Evolutionary conservation across 345 rosid genomes (phyloP).

Genomic region (Psidium guajava): DNA sequence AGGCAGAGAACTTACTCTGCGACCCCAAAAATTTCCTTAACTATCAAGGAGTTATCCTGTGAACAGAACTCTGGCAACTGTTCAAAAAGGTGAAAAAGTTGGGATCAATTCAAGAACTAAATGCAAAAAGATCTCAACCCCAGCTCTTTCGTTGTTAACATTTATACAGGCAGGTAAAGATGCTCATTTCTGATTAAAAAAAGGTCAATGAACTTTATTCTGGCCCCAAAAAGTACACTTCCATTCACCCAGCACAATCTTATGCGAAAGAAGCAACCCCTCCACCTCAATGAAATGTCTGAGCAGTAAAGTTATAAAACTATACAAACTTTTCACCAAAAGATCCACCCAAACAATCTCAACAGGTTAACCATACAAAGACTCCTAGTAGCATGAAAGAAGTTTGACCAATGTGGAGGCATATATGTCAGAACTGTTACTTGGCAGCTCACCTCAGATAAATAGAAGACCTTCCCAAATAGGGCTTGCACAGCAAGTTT

Average conservation of each 20-base stretch:
- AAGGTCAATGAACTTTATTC: background rate
- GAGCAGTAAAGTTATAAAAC: background rate
- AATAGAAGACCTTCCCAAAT: constrained; percentile 83
- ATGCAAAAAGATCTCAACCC: background rate
- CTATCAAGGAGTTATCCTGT: constrained; percentile 61
- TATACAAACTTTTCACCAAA: background rate
- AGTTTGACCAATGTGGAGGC: background rate
- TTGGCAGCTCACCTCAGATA: constrained; percentile 54
- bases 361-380: background rate
- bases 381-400: background rate
- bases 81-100: background rate
- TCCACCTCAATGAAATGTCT: background rate
- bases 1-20: constrained; percentile 47
- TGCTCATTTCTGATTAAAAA: background rate
- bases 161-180: background rate
- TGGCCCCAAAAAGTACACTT: background rate
- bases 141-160: background rate
- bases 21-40: constrained; percentile 93
- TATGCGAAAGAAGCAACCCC: background rate
- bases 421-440: background rate
- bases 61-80: constrained; percentile 91
- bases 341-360: background rate
- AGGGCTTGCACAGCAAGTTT: constrained; percentile 86
- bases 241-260: background rate
- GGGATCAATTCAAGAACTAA: background rate